Percentiles rank a stretch among this genome's conserved stretches.
phyloP scores from a whole-genome alignment of 139 green algal species.

The Chlorella sp. region DNA sequence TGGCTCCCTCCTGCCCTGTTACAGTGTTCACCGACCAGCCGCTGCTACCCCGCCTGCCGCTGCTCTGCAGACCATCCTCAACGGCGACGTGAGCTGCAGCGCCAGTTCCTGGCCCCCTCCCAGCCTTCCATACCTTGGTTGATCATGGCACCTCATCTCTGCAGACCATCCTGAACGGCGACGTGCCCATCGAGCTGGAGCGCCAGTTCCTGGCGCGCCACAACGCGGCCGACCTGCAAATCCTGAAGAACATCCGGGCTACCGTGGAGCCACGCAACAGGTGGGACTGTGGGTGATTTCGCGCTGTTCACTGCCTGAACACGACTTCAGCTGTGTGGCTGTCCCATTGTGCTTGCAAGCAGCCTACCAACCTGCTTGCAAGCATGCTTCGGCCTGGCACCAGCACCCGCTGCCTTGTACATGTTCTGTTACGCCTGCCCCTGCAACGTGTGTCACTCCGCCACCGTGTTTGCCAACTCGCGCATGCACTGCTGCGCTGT shows the following conservation, averaged over 20 bases:
- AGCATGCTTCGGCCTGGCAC: too few species aligned
- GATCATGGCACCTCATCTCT: conserved; percentile 38
- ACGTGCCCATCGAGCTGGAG: conserved; percentile 86
- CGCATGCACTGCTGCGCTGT: conserved; percentile 92
- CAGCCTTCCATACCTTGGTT: background rate
- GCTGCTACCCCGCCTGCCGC: background rate
- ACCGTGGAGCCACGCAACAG: conserved; percentile 72
- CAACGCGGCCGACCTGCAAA: conserved; percentile 81
- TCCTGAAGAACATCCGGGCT: conserved; percentile 93
- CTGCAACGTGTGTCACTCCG: conserved; percentile 88
- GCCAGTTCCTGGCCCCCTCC: conserved; percentile 91
- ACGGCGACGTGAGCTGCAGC: conserved; percentile 81
- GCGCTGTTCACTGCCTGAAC: background rate
- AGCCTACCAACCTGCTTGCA: too few species aligned
- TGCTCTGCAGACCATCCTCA: conserved; percentile 67
- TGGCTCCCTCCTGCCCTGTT: background rate
- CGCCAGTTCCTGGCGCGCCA: conserved; percentile 95
- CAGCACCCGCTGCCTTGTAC: too few species aligned
- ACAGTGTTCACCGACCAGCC: background rate
- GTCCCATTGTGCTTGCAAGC: too few species aligned
- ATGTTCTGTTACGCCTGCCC: too few species aligned
- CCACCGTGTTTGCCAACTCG: conserved; percentile 95
- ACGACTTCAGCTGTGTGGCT: background rate
- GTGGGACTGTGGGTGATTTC: background rate
- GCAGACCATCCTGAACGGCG: conserved; percentile 84